Evolutionary conservation across 495 filamentous ascomycete species (phyloP).

Genomic region (Aspergillus saccharolyticus): DNA sequence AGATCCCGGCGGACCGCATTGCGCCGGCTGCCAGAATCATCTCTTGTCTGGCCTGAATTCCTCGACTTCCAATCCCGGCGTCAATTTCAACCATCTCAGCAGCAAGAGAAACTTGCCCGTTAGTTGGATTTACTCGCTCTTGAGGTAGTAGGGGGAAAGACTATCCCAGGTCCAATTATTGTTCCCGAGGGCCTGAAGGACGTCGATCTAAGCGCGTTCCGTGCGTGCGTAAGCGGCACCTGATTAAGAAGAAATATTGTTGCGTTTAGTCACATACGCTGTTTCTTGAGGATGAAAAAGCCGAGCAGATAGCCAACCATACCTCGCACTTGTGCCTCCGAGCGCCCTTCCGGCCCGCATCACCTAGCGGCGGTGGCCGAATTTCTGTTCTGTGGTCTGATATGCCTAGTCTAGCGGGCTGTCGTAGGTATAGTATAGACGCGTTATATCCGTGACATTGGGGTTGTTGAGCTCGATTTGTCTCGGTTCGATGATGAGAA

Average conservation of each 20-base stretch:
- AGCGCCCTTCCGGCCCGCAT: constrained; percentile 46
- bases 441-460: constrained; percentile 43
- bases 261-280: no score
- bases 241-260: no score
- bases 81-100: no score
- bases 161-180: constrained; percentile 56
- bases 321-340: constrained; percentile 50
- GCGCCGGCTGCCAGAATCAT: no score
- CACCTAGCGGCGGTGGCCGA: constrained; percentile 25
- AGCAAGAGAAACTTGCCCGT: no score
- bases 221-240: constrained; percentile 35
- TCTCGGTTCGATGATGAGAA: constrained; percentile 53
- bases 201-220: constrained; percentile 38
- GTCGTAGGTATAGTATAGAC: constrained; percentile 34
- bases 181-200: constrained; percentile 55
- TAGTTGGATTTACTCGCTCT: constrained; percentile 25
- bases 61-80: no score
- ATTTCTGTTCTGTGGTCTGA: constrained; percentile 37
- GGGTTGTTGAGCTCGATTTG: constrained; percentile 40
- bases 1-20: no score
- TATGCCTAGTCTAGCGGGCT: constrained; percentile 52
- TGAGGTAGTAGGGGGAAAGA: constrained; percentile 53
- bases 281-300: no score
- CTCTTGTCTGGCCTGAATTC: no score
- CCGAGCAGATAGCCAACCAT: constrained; percentile 28